A percentile compares a stretch with the other conserved stretches of the same genome.
These are phyloP conservation scores for Kwoniella europaea DNA, from an alignment of 768 basidiomycete genomes.

Conservation along the genomic window DNA sequence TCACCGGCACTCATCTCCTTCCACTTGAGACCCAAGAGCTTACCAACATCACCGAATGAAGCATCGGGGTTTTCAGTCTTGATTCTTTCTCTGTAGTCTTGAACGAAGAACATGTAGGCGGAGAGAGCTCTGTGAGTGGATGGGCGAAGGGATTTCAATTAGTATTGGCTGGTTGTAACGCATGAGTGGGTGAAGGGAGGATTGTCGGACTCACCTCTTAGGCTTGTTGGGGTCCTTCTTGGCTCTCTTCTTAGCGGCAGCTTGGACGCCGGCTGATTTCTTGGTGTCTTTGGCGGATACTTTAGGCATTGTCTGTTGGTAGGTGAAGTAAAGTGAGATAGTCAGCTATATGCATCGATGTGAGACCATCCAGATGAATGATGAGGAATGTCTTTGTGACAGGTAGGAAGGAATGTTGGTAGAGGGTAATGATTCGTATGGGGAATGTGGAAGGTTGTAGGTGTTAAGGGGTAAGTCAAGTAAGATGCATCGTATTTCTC, in stretches of 20 bases:
- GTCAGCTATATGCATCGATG: not conserved
- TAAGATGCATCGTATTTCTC: conserved; percentile 2
- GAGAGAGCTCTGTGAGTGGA: conserved; percentile 70
- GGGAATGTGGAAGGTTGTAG: not conserved
- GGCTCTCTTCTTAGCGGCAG: conserved; percentile 36
- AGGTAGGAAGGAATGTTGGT: conserved; percentile 4
- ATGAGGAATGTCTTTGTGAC: not conserved
- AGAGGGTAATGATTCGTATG: not conserved
- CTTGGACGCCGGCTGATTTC: conserved; percentile 33
- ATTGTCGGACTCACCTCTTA: conserved; percentile 63
- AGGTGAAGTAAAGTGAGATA: not conserved
- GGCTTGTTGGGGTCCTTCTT: conserved; percentile 80
- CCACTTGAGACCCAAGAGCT: conserved; percentile 94
- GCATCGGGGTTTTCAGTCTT: conserved; percentile 95
- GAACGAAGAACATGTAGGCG: conserved; percentile 98
- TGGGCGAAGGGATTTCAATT: no score
- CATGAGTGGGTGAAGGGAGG: not conserved
- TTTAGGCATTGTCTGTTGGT: conserved; percentile 30
- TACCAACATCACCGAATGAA: conserved; percentile 88
- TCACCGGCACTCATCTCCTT: conserved; percentile 89
- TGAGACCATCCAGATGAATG: not conserved
- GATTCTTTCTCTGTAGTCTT: conserved; percentile 93
- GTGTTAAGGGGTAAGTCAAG: not conserved
- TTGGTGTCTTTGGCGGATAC: conserved; percentile 34
- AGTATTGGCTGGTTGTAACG: no score